Evolutionary conservation across 441 rosid species (phyloP).

Genomic region (Sinapis alba): DNA sequence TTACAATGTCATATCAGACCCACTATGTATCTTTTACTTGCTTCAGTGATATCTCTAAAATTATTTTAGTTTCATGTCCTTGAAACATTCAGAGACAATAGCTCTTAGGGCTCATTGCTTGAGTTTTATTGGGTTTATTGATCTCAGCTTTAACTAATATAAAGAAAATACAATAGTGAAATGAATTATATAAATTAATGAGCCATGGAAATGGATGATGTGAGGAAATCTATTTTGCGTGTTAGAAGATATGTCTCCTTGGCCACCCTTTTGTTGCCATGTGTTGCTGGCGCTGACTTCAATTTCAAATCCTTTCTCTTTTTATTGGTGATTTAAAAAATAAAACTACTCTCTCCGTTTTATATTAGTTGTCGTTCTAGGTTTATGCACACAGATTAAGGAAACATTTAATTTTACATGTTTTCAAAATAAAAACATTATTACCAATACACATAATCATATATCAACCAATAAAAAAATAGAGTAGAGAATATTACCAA

Average conservation of each 20-base stretch:
- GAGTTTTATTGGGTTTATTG: conserved; percentile 25
- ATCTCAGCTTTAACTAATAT: conserved; percentile 9
- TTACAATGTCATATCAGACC: conserved; percentile 15
- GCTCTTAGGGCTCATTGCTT: conserved; percentile 29
- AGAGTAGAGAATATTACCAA: too few species aligned
- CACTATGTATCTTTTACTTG: conserved; percentile 22
- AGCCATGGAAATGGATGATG: conserved; percentile 37
- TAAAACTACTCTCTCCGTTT: too few species aligned
- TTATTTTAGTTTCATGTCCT: not conserved
- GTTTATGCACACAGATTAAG: too few species aligned
- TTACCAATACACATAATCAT: too few species aligned
- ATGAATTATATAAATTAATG: conserved; percentile 7
- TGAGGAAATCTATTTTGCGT: conserved; percentile 37
- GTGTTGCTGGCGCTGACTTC: conserved; percentile 45
- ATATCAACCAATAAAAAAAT: too few species aligned
- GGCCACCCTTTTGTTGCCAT: conserved; percentile 38
- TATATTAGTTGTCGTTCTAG: too few species aligned
- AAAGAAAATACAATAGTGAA: not conserved
- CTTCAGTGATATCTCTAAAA: not conserved
- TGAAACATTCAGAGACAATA: not conserved
- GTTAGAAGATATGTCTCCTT: conserved; percentile 30
- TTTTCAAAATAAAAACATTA: too few species aligned
- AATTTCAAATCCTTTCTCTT: conserved; percentile 29
- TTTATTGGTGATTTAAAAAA: conserved; percentile 30
- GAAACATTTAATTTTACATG: too few species aligned